phyloP scores from a whole-genome alignment of 129 eudicot species.

The Pseudognaphalium luteoalbum region DNA sequence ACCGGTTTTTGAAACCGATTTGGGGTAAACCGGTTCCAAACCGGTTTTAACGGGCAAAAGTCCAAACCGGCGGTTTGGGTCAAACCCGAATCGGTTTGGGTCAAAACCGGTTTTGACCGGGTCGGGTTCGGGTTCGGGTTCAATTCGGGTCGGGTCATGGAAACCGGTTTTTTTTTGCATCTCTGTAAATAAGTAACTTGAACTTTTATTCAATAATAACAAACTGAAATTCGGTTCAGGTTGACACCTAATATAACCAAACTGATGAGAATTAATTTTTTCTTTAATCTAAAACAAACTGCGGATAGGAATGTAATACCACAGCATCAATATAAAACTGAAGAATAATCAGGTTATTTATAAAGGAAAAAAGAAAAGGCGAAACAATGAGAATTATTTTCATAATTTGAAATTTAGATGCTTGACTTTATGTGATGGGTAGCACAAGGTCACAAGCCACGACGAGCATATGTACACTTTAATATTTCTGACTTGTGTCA shows the following conservation, averaged over 20 bases:
- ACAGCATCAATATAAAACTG: conserved; percentile 25
- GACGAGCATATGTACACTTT: conserved; percentile 38
- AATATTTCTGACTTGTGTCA: conserved; percentile 26
- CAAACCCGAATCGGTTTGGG: too few species aligned
- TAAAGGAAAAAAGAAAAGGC: background rate
- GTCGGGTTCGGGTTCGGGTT: too few species aligned
- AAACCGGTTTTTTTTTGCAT: too few species aligned
- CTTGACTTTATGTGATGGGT: conserved; percentile 13
- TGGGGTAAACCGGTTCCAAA: too few species aligned
- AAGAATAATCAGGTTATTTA: conserved; percentile 18
- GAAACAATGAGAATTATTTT: conserved; percentile 16
- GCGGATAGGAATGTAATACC: conserved; percentile 23
- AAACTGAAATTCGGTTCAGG: conserved; percentile 9
- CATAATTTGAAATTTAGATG: conserved; percentile 17
- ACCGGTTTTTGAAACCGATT: too few species aligned
- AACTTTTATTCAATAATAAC: conserved; percentile 10
- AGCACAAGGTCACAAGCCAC: conserved; percentile 19
- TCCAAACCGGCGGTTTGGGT: too few species aligned
- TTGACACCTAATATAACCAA: background rate
- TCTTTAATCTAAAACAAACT: conserved; percentile 25
- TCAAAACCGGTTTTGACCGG: too few species aligned
- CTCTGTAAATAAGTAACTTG: background rate
- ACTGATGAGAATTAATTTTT: conserved; percentile 9
- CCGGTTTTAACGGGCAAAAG: too few species aligned
- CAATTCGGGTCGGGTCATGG: too few species aligned